Percentiles rank a stretch among this genome's conserved stretches.
Conservation (phyloP, 306 rosid species). For the Vigna angularis region DNA sequence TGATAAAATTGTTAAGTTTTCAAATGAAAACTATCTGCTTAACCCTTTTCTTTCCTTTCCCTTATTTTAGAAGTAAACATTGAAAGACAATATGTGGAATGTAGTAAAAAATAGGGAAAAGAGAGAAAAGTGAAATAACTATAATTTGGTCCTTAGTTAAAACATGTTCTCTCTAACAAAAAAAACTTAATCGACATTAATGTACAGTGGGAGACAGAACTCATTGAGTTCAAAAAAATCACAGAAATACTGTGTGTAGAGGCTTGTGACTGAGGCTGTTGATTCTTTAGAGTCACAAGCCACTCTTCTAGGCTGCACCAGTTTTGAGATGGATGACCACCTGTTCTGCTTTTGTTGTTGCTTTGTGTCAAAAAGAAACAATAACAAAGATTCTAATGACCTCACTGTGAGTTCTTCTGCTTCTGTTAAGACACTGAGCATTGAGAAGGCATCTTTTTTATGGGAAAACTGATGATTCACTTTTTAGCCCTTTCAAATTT, state of each 20-base stretch:
- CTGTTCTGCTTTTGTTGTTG: constrained; percentile 27
- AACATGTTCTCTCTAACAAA: background rate
- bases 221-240: background rate
- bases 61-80: background rate
- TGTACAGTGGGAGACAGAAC: constrained; percentile 22
- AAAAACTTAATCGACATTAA: constrained; percentile 22
- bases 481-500: constrained; percentile 12
- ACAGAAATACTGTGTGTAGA: background rate
- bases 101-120: background rate
- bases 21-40: background rate
- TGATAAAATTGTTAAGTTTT: background rate
- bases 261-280: background rate
- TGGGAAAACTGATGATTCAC: background rate
- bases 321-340: constrained; percentile 34
- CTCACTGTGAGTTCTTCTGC: constrained; percentile 12
- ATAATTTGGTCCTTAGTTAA: background rate
- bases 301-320: constrained; percentile 39
- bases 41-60: background rate
- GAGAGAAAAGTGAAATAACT: constrained; percentile 18
- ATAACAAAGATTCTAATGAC: constrained; percentile 30
- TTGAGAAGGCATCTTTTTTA: background rate
- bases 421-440: constrained; percentile 27
- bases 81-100: background rate
- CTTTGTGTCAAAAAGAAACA: constrained; percentile 33
- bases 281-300: background rate